These are phyloP conservation scores for Lachancea quebecensis DNA, from an alignment of 805 yeast species.

Conservation along the genomic window DNA sequence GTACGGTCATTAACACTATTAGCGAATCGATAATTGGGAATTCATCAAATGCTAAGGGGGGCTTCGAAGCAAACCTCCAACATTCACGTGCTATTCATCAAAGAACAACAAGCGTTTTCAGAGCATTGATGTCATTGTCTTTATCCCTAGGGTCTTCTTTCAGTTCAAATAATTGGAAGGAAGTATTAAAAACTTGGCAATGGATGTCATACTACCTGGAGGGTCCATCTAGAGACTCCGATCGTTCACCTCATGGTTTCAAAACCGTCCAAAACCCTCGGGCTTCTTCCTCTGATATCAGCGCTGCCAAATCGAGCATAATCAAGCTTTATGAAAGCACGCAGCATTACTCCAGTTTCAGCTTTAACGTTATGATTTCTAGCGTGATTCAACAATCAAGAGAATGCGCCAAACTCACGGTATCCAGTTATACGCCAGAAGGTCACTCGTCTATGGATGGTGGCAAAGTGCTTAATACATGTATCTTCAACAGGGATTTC, in stretches of 20 bases:
- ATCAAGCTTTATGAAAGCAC: slow-evolving; percentile 61
- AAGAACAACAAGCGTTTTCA: slow-evolving; percentile 65
- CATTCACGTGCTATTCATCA: slow-evolving; percentile 47
- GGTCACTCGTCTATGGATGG: slow-evolving; percentile 20
- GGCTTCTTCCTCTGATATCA: slow-evolving; percentile 40
- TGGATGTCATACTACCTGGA: slow-evolving; percentile 70
- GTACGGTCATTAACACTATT: slow-evolving; percentile 15
- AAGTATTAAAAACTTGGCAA: slow-evolving; percentile 56
- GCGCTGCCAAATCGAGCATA: slow-evolving; percentile 48
- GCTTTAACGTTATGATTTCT: slow-evolving; percentile 43
- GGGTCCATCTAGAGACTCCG: slow-evolving; percentile 45
- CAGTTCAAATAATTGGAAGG: slow-evolving; percentile 54
- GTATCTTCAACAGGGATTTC: slow-evolving; percentile 51
- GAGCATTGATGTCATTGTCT: slow-evolving; percentile 74
- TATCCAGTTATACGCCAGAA: slow-evolving; percentile 3
- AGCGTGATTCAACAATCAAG: slow-evolving; percentile 42
- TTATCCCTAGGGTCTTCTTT: slow-evolving; percentile 75
- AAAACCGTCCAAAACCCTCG: slow-evolving; percentile 38
- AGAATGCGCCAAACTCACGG: slow-evolving; percentile 8
- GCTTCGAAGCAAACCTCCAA: background rate
- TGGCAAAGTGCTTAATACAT: slow-evolving; percentile 24
- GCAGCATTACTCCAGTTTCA: slow-evolving; percentile 42
- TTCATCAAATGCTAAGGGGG: background rate
- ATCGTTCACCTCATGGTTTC: slow-evolving; percentile 30
- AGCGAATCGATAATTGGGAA: slow-evolving; percentile 20